Conservation (phyloP, 2,329 filamentous ascomycete genomes). For the Zymoseptoria ardabiliae region DNA sequence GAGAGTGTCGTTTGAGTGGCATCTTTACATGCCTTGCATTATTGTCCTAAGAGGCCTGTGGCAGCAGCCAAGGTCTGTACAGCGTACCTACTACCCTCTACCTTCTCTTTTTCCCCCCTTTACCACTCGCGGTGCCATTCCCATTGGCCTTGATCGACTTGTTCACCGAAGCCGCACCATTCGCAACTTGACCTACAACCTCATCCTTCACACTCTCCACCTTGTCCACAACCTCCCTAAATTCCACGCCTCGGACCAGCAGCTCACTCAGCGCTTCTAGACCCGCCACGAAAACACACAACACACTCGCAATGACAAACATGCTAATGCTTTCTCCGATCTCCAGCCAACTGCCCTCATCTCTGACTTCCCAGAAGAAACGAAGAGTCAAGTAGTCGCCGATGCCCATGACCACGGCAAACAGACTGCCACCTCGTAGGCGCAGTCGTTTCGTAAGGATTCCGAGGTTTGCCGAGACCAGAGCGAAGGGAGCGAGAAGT, state of each 20-base stretch:
- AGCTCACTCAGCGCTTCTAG: conserved; percentile 79
- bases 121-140: not conserved
- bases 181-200: not conserved
- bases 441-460: conserved; percentile 79
- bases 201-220: not conserved
- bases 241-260: conserved; percentile 73
- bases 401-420: conserved; percentile 89
- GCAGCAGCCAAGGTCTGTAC: not conserved
- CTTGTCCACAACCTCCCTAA: conserved; percentile 34
- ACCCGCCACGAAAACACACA: conserved; percentile 84
- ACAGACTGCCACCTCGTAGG: conserved; percentile 79
- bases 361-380: conserved; percentile 96
- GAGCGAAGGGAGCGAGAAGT: conserved; percentile 83
- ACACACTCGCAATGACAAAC: conserved; percentile 81
- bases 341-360: conserved; percentile 95
- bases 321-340: conserved; percentile 96
- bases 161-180: not conserved
- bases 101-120: not conserved
- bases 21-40: too few species aligned
- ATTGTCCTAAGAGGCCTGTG: too few species aligned
- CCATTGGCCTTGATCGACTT: not conserved
- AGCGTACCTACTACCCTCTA: not conserved
- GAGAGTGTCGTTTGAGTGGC: too few species aligned
- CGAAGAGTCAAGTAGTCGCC: conserved; percentile 87
- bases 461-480: conserved; percentile 89